phyloP scores from a whole-genome alignment of 805 yeast species.

The Myxozyma nipponensis region DNA sequence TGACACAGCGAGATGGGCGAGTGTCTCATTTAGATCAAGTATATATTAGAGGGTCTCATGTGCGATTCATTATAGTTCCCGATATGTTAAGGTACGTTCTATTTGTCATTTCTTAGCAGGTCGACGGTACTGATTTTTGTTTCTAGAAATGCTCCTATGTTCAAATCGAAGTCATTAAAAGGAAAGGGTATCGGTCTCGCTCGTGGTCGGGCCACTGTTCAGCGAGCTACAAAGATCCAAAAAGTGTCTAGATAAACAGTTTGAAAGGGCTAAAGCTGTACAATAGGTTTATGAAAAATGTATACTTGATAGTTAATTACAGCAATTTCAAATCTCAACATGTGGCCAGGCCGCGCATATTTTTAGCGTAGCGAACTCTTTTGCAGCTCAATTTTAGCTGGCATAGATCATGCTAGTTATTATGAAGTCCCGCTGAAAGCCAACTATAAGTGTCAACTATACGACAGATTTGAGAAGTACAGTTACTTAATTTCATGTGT shows the following conservation, averaged over 20 bases:
- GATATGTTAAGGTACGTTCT: slow-evolving; percentile 59
- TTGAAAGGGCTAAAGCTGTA: not conserved
- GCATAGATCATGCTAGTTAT: too few species aligned
- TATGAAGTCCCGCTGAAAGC: too few species aligned
- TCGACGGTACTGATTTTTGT: not conserved
- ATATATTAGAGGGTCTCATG: slow-evolving; percentile 86
- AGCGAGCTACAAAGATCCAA: slow-evolving; percentile 27
- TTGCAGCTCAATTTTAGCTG: too few species aligned
- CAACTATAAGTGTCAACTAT: too few species aligned
- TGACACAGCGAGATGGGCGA: slow-evolving; percentile 71
- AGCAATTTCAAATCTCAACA: too few species aligned
- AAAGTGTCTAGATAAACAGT: slow-evolving; percentile 6
- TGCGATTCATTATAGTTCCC: slow-evolving; percentile 79
- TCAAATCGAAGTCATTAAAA: slow-evolving; percentile 43
- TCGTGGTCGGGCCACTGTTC: slow-evolving; percentile 30
- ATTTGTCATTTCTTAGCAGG: too few species aligned
- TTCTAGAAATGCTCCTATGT: slow-evolving; percentile 77
- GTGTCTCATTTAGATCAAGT: slow-evolving; percentile 77
- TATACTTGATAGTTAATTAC: too few species aligned
- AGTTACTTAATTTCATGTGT: too few species aligned
- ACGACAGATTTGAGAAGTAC: too few species aligned
- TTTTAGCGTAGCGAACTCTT: too few species aligned
- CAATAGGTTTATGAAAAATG: too few species aligned
- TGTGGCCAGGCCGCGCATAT: too few species aligned
- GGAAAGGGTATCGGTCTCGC: slow-evolving; percentile 31